Conservation (phyloP, 2,329 filamentous ascomycete genomes). For the Tolypocladium tundrense region DNA sequence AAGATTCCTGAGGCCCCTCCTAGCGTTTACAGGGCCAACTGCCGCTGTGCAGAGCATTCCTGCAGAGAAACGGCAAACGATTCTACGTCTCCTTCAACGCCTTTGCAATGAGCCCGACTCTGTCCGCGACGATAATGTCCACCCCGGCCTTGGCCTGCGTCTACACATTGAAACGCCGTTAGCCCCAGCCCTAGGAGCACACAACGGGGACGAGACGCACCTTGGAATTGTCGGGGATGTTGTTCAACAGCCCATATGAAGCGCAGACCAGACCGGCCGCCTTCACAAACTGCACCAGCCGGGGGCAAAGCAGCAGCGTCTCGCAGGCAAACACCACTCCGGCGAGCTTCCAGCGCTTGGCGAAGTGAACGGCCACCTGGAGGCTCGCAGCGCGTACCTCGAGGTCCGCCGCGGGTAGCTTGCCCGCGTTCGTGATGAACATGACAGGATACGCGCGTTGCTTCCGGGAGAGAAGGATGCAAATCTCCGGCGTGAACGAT, state of each 20-base stretch:
- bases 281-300: constrained; percentile 22
- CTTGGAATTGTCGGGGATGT: no score
- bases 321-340: constrained; percentile 26
- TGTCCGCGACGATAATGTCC: no score
- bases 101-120: no score
- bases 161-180: no score
- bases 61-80: no score
- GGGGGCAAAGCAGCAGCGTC: constrained; percentile 22
- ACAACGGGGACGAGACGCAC: no score
- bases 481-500: constrained; percentile 24
- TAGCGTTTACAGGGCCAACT: no score
- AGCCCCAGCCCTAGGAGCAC: no score
- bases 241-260: constrained; percentile 23
- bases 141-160: no score
- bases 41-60: no score
- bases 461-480: constrained; percentile 20
- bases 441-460: constrained; percentile 21
- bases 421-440: constrained; percentile 21
- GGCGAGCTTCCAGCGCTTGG: constrained; percentile 22
- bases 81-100: no score
- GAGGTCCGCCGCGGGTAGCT: constrained; percentile 15
- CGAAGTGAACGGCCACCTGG: constrained; percentile 26
- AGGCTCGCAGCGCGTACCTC: constrained; percentile 24
- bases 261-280: constrained; percentile 20
- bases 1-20: background rate